These are phyloP conservation scores for Euphorbia pulcherrima DNA, from an alignment of 345 rosid species.

Conservation along the genomic window DNA sequence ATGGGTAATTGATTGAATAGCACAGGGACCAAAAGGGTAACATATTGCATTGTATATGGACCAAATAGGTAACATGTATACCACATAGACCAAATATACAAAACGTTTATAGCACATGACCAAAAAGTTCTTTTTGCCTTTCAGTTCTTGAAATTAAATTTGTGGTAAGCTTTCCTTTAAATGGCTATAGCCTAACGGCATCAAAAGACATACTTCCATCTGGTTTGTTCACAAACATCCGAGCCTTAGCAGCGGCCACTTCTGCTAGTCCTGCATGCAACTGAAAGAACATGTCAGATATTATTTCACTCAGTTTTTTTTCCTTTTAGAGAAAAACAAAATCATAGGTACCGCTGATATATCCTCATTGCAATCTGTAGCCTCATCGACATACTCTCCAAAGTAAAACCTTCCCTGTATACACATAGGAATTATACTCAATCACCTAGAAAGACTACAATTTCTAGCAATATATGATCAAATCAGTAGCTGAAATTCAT, in stretches of 20 bases:
- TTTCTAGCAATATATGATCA: not conserved
- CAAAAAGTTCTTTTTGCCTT: too few species aligned
- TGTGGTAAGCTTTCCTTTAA: not conserved
- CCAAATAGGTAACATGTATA: too few species aligned
- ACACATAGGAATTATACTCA: conserved; percentile 11
- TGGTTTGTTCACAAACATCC: conserved; percentile 87
- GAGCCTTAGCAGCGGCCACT: conserved; percentile 96
- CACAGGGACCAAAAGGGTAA: too few species aligned
- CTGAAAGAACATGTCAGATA: conserved; percentile 44
- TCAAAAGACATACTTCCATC: conserved; percentile 70
- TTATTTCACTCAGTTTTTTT: conserved; percentile 10
- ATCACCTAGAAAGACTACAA: not conserved
- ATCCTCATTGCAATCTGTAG: conserved; percentile 64
- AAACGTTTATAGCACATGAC: too few species aligned
- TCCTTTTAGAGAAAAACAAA: conserved; percentile 14
- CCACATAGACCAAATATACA: too few species aligned
- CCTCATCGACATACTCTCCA: conserved; percentile 64
- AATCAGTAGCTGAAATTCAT: not conserved
- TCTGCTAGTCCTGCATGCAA: conserved; percentile 89
- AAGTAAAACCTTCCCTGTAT: conserved; percentile 93
- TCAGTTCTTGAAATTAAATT: too few species aligned
- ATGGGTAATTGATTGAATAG: too few species aligned
- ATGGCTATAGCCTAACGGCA: conserved; percentile 6
- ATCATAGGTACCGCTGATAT: conserved; percentile 55
- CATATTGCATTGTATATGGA: too few species aligned